Evolutionary conservation across 2,329 filamentous ascomycete genomes (phyloP), one percentile per base, ranked within the genome.

Genomic region (Pseudogymnoascus pannorum): DNA sequence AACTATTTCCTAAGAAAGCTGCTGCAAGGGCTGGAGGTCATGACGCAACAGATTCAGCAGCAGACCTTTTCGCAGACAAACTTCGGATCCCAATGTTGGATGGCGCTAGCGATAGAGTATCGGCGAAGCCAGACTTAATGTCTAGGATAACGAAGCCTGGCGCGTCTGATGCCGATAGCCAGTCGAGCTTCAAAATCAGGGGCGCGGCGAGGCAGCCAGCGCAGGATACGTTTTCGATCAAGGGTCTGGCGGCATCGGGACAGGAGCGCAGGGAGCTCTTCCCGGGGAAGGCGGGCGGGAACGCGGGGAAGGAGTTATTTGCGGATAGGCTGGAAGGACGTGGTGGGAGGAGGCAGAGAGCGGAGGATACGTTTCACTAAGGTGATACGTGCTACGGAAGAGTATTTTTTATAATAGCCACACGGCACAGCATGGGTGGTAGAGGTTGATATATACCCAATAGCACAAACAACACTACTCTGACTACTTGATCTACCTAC

Each of bases 321-420:
- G 79, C 81, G 1, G 81, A 85, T 63, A 84, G 77, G 64, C 69
- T 85, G 24, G 81, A 84, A 60, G 83, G 82, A 2, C 78, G 85
- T 64, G 79, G 81, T 12, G 78, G 79, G 62, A 79, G 78, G 64
- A 81, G 89, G 65, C 83, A 87, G 67, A 85, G 79, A 69, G 89
- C 89, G 0, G 87, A 90, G 68, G 89, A 92, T 74, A 77, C 89
- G 65, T 92, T 91, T 71, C 78, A 80, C 64, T 91, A 73, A 57
- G 8, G 40, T 6, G n/a, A 2, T 12, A n/a, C 44, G n/a, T 54
- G 14, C n/a, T 54, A 9, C 24, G 31, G 44, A 31, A 3, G 24
- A 54, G 44, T 54, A 54, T 31, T 31, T 54, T 35, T 54, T 31
- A 54, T 51, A 9, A 26, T 18, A 1, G 44, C 44, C 44, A 54